Percentiles rank a stretch among this genome's conserved stretches.
phyloP scores from a whole-genome alignment of 75 land plant genomes.

The Cryptomeria japonica region DNA sequence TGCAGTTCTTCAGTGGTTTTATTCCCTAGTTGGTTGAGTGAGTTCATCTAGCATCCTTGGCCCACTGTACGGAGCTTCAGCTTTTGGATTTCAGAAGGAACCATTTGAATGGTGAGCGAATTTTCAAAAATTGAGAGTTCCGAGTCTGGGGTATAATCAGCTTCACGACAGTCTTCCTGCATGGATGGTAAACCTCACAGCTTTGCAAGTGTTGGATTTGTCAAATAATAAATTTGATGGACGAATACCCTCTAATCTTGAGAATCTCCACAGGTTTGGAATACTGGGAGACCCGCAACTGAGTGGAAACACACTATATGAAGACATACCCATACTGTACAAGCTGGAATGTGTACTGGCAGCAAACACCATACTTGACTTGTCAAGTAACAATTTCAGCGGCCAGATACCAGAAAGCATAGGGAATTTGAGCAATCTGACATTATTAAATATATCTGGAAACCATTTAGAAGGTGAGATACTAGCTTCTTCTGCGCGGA shows the following conservation, averaged over 20 bases:
- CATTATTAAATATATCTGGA: background rate
- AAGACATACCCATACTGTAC: background rate
- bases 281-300: slow-evolving; percentile 8
- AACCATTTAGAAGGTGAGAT: background rate
- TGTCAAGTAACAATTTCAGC: background rate
- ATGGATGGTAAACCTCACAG: slow-evolving; percentile 43
- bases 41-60: no score
- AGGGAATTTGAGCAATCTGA: no score
- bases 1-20: no score
- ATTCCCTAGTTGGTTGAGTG: no score
- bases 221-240: slow-evolving; percentile 1
- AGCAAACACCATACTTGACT: background rate
- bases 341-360: background rate
- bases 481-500: background rate
- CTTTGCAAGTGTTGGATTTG: slow-evolving; percentile 6
- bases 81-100: no score
- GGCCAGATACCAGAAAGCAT: background rate
- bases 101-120: no score
- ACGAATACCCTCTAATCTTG: slow-evolving; percentile 36
- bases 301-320: background rate
- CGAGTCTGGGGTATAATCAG: no score
- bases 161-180: background rate
- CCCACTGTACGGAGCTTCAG: no score
- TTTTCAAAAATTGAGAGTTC: no score
- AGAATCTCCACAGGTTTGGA: slow-evolving; percentile 27